Evolutionary conservation across 2,329 filamentous ascomycete species (phyloP), one percentile per base, ranked within the genome.

Genomic region (Ceratocystis colombiana): DNA sequence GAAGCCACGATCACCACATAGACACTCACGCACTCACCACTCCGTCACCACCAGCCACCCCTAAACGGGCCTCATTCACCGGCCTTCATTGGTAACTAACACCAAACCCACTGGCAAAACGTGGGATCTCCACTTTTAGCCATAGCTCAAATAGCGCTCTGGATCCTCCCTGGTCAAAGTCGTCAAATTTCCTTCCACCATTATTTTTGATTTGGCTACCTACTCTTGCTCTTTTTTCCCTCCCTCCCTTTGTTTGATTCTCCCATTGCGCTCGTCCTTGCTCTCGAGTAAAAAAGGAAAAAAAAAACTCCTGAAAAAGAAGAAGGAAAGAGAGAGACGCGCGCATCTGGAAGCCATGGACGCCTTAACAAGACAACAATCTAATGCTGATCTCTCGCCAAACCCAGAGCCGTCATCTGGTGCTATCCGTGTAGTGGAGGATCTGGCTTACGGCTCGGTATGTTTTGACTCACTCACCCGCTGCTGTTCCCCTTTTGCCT

Each of bases 371-470:
- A 17, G n/a, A 17, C 50, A 55, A 20, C 44, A 46, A 5, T n/a
- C 66, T n/a, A 22, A 44, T 33, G 22, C 37, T 15, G 61, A 20
- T 55, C 28, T 67, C 62, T 28, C 53, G 33, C 53, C 53, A 28
- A 33, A 25, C 22, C 37, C 44, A 53, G 7, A 37, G 41, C 44
- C 66, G 15, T 59, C 63, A n/a, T 68, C 66, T 57, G 89, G 90
- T 4, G 72, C 63, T 59, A 57, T 61, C 28, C 63, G 63, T 55
- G 66, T 65, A 5, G 64, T 93, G 50, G 92, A 96, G 75, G 92
- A 97, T 73, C 84, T 99, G 66, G 73, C 87, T 10, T 97, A 90
- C 75, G 94, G 94, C 74, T 96, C 93, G 68, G 84, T 92, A 76
- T 75, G 86, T 77, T 68, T 20, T 63, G 66, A 62, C 30, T 45